Evolutionary conservation across 352 stramenopile genomes (phyloP), one percentile per base, ranked within the genome.

Genomic region (Phytophthora vignae): DNA sequence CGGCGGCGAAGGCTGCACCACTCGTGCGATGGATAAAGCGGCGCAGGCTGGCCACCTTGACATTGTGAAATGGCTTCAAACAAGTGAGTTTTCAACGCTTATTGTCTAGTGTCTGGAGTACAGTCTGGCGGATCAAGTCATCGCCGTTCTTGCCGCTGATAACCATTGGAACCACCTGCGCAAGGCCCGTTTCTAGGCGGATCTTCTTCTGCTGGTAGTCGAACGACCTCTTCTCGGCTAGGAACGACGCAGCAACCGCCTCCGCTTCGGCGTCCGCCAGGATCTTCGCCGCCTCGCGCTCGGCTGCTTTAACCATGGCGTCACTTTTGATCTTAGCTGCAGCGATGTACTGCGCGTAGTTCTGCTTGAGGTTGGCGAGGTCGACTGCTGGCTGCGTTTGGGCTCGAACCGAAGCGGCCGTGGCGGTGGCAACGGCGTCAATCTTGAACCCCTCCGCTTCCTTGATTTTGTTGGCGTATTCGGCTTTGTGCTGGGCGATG

Each of bases 121-220:
- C 71, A 2, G 80, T 82, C 53, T 87, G 76, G 46, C 84, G 84
- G 27, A 96, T 93, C 48, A 94, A 68, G 14, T 90, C 88, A 62
- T 93, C 85, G 36, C 87, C 88, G 58, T 90, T 90, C 69, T 94
- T 91, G 71, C 88, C 88, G 63, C 82, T 91, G 60, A 94, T 92
- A 8, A 95, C 82, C 66, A 94, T 76, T 9, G 84, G 84, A 21
- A 90, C 73, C 25, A 74, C 76, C 60, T 81, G 53, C 0, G 85
- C 85, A 25, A 95, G 77, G 3, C 72, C 62, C 11, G 79, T 81
- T 67, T 93, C 81, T 3, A 94, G 57, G 27, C 60, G 38, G 29
- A 92, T 77, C 50, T 86, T 85, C 76, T 91, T 92, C 65, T 74
- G 77, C 60, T 90, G 76, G 67, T 90, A 88, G 53, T 94, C 87